Conservation (phyloP, 2,329 filamentous ascomycete genomes). For the Emergomyces pasteurianus region DNA sequence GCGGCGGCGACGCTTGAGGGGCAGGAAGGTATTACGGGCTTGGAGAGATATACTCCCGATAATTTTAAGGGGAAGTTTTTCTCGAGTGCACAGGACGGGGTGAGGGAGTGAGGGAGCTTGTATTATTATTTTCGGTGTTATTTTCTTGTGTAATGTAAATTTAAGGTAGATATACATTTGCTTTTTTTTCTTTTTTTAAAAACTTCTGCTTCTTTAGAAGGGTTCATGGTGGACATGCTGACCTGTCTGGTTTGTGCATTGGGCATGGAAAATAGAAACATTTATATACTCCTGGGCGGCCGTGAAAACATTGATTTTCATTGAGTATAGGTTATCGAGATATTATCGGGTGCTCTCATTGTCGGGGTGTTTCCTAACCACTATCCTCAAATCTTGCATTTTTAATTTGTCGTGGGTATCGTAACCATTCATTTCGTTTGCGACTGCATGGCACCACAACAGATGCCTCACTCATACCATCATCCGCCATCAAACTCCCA, state of each 20-base stretch:
- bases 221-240: background rate
- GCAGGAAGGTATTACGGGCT: constrained; percentile 23
- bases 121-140: background rate
- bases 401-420: background rate
- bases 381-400: background rate
- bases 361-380: background rate
- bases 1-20: constrained; percentile 19
- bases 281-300: background rate
- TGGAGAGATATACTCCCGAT: constrained; percentile 17
- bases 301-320: background rate
- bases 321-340: background rate
- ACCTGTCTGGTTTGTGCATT: background rate
- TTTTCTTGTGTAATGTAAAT: background rate
- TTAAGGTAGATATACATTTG: background rate
- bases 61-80: background rate
- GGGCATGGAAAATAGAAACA: background rate
- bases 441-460: too few relatives aligned
- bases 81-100: background rate
- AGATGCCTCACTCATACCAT: background rate
- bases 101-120: background rate
- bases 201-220: background rate
- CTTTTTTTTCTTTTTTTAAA: too few relatives aligned
- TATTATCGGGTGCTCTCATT: background rate
- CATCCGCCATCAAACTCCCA: background rate
- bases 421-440: background rate